phyloP scores from a whole-genome alignment of 106 monocot genomes.

The Acanthochlamys bracteata region DNA sequence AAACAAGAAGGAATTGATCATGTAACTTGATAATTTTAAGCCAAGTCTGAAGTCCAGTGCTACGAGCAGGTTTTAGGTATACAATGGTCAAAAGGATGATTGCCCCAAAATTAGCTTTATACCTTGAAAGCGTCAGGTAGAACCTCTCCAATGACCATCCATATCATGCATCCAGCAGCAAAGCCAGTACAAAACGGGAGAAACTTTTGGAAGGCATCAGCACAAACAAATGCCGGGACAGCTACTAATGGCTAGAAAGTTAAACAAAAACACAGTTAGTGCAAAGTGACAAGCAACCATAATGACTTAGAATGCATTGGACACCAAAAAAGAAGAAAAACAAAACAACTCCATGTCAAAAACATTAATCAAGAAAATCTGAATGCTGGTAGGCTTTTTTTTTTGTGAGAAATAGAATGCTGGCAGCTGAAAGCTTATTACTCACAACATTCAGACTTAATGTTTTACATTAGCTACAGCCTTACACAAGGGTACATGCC shows the following conservation, averaged over 20 bases:
- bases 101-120: neutral
- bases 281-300: neutral
- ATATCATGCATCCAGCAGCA: slow-evolving; percentile 99
- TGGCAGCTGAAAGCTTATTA: too few relatives aligned
- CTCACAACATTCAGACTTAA: too few relatives aligned
- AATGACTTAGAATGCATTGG: neutral
- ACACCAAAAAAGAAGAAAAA: too few relatives aligned
- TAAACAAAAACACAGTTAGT: slow-evolving; percentile 3
- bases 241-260: slow-evolving; percentile 81
- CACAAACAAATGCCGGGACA: slow-evolving; percentile 86
- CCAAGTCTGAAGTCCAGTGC: neutral
- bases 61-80: neutral
- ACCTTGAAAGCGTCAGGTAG: slow-evolving; percentile 99
- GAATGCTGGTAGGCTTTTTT: neutral
- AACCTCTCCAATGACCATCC: slow-evolving; percentile 99
- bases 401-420: too few relatives aligned
- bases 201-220: slow-evolving; percentile 88
- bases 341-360: neutral
- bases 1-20: slow-evolving; percentile 1
- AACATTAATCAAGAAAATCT: neutral
- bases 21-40: neutral
- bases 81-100: too few relatives aligned
- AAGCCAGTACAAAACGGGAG: slow-evolving; percentile 97
- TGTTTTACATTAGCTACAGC: too few relatives aligned
- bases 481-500: too few relatives aligned